Percentiles rank a stretch among this genome's conserved stretches.
phyloP scores from a whole-genome alignment of 192 early-diverging fungal species.

The Geosiphon pyriformis region DNA sequence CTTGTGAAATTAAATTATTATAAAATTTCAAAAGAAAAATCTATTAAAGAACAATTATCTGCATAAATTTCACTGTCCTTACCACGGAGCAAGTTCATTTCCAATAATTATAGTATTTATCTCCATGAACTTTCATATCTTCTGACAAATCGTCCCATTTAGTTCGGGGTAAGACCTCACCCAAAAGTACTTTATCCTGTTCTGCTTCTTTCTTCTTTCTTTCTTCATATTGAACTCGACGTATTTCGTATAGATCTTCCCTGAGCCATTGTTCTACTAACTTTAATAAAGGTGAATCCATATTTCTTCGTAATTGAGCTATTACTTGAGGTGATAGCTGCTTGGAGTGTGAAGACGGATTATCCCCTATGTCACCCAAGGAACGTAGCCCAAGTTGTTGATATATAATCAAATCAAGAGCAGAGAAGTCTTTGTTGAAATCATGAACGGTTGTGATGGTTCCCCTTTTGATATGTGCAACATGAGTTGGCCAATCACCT shows the following conservation, averaged over 20 bases:
- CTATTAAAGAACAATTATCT: no score
- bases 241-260: constrained; percentile 43
- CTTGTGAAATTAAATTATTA: no score
- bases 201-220: constrained; percentile 12
- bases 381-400: not conserved
- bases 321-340: not conserved
- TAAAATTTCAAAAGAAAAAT: no score
- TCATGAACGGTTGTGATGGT: constrained; percentile 38
- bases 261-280: constrained; percentile 49
- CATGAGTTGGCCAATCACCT: constrained; percentile 67
- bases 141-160: constrained; percentile 45
- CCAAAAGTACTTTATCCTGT: constrained; percentile 23
- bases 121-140: constrained; percentile 40
- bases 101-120: constrained; percentile 49
- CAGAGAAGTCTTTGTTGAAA: constrained; percentile 44
- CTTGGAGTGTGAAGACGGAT: not conserved
- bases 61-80: no score
- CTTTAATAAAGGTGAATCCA: constrained; percentile 18
- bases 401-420: constrained; percentile 36
- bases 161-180: constrained; percentile 30
- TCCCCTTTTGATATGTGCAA: constrained; percentile 63
- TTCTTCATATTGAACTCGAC: constrained; percentile 14
- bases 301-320: constrained; percentile 4
- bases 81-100: no score
- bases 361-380: not conserved